These are phyloP conservation scores for Leccinum truebloodii DNA, from an alignment of 768 basidiomycete genomes.

Conservation along the genomic window DNA sequence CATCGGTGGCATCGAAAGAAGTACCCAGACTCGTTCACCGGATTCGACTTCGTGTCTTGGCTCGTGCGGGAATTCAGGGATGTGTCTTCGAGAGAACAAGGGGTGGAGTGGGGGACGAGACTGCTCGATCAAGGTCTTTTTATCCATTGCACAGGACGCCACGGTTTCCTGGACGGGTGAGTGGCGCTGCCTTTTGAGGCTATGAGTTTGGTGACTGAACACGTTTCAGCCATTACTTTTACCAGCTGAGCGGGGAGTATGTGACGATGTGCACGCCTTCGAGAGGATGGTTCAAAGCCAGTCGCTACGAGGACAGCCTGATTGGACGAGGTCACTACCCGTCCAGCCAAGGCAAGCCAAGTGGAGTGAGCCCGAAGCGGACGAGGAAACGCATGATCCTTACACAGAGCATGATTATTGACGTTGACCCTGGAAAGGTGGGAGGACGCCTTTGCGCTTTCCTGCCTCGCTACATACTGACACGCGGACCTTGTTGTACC, in stretches of 20 bases:
- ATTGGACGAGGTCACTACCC: conserved; percentile 38
- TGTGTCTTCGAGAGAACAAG: conserved; percentile 80
- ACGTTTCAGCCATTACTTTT: conserved; percentile 76
- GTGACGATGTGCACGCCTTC: conserved; percentile 65
- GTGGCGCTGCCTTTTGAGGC: conserved; percentile 21
- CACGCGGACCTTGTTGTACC: conserved; percentile 6
- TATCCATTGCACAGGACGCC: conserved; percentile 75
- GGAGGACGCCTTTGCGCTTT: conserved; percentile 7
- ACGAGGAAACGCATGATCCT: conserved; percentile 66
- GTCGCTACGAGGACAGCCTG: conserved; percentile 47
- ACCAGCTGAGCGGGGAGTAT: conserved; percentile 78
- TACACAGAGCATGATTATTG: conserved; percentile 89
- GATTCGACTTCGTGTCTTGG: conserved; percentile 90
- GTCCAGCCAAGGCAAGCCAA: conserved; percentile 37
- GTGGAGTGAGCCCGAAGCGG: conserved; percentile 43
- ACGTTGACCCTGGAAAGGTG: conserved; percentile 79
- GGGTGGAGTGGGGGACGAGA: conserved; percentile 72
- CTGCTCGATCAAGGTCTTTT: conserved; percentile 83
- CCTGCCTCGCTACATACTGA: conserved; percentile 10
- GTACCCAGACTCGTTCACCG: conserved; percentile 85
- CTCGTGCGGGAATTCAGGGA: conserved; percentile 89
- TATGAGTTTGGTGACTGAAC: conserved; percentile 7
- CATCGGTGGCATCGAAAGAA: conserved; percentile 75
- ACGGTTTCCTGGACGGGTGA: conserved; percentile 88
- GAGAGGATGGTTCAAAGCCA: conserved; percentile 64